Evolutionary conservation across 2,329 filamentous ascomycete species (phyloP).

Genomic region (Samsoniella hepiali): DNA sequence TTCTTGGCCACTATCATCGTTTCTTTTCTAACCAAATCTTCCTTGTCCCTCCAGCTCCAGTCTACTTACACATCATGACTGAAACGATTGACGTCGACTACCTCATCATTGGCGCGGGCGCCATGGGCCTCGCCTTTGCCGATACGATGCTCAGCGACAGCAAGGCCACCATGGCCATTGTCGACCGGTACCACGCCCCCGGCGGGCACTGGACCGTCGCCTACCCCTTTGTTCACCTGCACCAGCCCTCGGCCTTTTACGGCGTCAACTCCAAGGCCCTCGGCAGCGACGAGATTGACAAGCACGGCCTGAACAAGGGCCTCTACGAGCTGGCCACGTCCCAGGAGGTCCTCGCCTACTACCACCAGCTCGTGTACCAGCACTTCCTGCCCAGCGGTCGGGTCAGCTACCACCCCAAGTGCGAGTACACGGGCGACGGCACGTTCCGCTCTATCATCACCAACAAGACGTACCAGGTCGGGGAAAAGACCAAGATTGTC

Average conservation of each 20-base stretch:
- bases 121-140: constrained; percentile 14
- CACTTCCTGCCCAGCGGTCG: constrained; percentile 8
- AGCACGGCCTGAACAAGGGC: constrained; percentile 14
- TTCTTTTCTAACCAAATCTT: too few species aligned
- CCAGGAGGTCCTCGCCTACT: constrained; percentile 18
- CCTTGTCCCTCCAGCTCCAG: background rate
- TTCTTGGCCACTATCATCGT: too few species aligned
- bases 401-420: constrained; percentile 1
- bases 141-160: constrained; percentile 15
- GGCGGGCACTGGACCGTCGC: constrained; percentile 16
- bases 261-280: constrained; percentile 13
- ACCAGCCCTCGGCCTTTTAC: constrained; percentile 11
- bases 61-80: background rate
- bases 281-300: background rate
- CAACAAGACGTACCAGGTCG: background rate
- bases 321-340: constrained; percentile 6
- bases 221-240: constrained; percentile 14
- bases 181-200: constrained; percentile 11
- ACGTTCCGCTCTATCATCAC: background rate
- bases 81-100: constrained; percentile 10
- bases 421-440: constrained; percentile 14
- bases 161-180: constrained; percentile 11
- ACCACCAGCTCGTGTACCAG: constrained; percentile 7
- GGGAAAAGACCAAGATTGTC: constrained; percentile 6
- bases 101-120: constrained; percentile 12